Evolutionary conservation across 441 rosid genomes (phyloP).

Genomic region (Rhodomyrtus psidioides): DNA sequence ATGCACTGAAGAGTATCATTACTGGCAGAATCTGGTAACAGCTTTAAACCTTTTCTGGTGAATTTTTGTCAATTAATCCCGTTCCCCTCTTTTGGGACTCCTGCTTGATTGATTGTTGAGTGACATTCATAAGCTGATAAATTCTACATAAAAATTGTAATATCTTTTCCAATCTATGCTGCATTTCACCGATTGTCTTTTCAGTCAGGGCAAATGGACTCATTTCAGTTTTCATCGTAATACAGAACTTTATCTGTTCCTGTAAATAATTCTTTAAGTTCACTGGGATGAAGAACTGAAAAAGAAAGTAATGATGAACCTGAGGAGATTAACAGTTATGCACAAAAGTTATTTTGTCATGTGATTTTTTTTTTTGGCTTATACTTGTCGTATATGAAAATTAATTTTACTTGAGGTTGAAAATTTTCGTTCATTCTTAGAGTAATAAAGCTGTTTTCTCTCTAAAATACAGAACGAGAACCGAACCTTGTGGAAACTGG

Average conservation of each 20-base stretch:
- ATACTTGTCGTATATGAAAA: background rate
- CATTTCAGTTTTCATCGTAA: background rate
- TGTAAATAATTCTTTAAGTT: background rate
- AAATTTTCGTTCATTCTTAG: background rate
- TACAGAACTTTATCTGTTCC: background rate
- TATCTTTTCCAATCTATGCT: background rate
- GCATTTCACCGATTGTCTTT: background rate
- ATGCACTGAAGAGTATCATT: conserved; percentile 97
- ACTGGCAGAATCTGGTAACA: conserved; percentile 88
- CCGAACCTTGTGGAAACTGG: conserved; percentile 86
- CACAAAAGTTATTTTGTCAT: background rate
- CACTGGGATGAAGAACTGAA: background rate
- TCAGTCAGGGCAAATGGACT: background rate
- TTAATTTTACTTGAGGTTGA: background rate
- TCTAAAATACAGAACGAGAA: conserved; percentile 74
- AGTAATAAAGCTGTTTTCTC: background rate
- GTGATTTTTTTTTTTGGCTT: background rate
- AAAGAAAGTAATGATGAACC: background rate
- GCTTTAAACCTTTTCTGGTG: background rate
- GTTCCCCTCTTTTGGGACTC: background rate
- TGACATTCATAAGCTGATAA: background rate
- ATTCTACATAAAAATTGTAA: background rate
- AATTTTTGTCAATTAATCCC: background rate
- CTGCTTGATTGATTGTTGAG: background rate
- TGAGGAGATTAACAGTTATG: background rate